These are phyloP conservation scores for Fusarium sp. DNA, from an alignment of 2,329 filamentous ascomycete genomes.

Conservation along the genomic window DNA sequence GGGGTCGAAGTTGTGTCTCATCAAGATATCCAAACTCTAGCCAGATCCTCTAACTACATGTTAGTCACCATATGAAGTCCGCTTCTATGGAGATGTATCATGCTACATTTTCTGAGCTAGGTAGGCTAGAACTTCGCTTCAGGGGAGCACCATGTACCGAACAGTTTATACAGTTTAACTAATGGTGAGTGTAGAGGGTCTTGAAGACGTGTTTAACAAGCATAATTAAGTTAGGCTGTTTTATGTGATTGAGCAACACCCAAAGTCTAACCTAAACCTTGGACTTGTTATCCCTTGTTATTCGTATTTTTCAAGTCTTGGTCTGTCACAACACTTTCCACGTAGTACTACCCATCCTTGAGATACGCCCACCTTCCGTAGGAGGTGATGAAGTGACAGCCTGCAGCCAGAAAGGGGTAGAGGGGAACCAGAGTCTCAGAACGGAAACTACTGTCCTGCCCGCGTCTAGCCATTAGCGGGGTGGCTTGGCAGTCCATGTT, in stretches of 20 bases:
- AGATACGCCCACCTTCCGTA: conserved; percentile 2
- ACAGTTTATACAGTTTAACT: background rate
- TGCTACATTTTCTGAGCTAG: background rate
- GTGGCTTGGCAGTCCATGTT: conserved; percentile 28
- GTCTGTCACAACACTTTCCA: background rate
- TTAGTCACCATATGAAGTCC: background rate
- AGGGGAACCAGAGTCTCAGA: conserved; percentile 29
- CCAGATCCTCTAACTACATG: background rate
- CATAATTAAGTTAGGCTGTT: background rate
- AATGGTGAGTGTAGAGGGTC: background rate
- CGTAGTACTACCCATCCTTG: background rate
- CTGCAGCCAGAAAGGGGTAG: conserved; percentile 14
- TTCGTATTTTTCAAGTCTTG: background rate
- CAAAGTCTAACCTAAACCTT: background rate
- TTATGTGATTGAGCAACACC: background rate
- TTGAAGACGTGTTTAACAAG: background rate
- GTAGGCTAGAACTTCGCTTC: background rate
- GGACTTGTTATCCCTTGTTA: background rate
- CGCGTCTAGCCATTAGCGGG: conserved; percentile 21
- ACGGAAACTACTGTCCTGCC: conserved; percentile 29
- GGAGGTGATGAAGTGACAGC: background rate
- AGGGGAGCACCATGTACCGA: background rate
- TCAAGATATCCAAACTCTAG: background rate
- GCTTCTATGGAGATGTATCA: background rate
- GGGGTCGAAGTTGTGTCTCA: background rate